Conservation (phyloP, 2,329 filamentous ascomycete species). For the Pseudopithomyces maydicus region DNA sequence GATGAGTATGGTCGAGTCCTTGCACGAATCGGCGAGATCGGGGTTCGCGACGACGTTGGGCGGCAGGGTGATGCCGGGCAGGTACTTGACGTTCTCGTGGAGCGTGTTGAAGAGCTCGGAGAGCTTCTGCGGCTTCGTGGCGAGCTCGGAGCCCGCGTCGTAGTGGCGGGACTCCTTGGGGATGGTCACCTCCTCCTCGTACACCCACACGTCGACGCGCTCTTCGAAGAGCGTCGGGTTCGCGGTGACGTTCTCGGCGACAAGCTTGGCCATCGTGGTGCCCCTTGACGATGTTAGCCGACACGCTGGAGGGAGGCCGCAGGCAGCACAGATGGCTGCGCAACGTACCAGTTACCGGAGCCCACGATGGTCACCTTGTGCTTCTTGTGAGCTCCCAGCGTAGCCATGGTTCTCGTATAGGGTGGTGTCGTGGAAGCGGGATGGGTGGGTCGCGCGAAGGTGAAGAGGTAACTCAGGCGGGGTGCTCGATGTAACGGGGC, state of each 20-base stretch:
- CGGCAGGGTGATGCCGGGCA: constrained; percentile 84
- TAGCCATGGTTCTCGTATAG: constrained; percentile 49
- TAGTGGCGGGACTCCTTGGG: constrained; percentile 75
- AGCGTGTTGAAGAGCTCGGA: constrained; percentile 86
- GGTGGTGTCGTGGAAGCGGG: constrained; percentile 9
- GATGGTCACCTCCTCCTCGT: constrained; percentile 84
- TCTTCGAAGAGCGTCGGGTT: constrained; percentile 83
- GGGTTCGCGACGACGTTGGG: constrained; percentile 84
- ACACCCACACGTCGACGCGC: constrained; percentile 98
- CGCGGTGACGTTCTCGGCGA: constrained; percentile 85
- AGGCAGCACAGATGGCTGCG: not conserved
- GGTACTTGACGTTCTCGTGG: constrained; percentile 98
- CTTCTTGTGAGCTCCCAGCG: constrained; percentile 64
- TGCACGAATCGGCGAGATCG: constrained; percentile 77
- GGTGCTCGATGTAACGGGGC: constrained; percentile 13
- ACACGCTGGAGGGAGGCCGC: too few relatives aligned
- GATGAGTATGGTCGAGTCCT: constrained; percentile 83
- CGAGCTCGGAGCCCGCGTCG: constrained; percentile 61
- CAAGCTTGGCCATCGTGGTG: constrained; percentile 95
- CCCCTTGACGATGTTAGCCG: constrained; percentile 66
- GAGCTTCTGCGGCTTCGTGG: constrained; percentile 79
- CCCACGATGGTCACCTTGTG: constrained; percentile 95
- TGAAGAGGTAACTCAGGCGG: not conserved
- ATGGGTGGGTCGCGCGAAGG: not conserved
- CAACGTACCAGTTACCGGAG: constrained; percentile 87